Evolutionary conservation across 1,139 yeast genomes (phyloP).

Genomic region (Geotrichum candidum): DNA sequence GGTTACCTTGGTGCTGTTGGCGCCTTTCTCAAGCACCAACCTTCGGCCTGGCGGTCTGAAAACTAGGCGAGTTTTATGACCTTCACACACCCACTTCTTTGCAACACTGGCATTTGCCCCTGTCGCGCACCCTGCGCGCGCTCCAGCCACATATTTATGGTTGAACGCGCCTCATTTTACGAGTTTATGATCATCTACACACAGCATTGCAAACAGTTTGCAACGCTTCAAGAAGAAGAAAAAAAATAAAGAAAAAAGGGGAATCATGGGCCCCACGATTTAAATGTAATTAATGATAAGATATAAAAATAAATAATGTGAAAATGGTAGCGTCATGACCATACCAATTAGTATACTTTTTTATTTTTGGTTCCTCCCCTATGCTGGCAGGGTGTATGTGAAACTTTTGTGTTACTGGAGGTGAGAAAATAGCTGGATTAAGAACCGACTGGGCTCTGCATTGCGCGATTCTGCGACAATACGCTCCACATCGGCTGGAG

Average conservation of each 20-base stretch:
- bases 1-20: conserved; percentile 97
- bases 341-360: neutral
- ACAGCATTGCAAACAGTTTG: neutral
- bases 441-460: neutral
- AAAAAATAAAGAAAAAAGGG: neutral
- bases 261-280: neutral
- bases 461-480: neutral
- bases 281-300: neutral
- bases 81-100: too few species aligned
- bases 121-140: neutral
- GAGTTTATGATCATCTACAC: neutral
- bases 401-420: neutral
- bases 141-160: neutral
- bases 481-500: neutral
- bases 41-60: conserved; percentile 33
- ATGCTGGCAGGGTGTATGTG: too few species aligned
- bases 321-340: neutral
- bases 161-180: neutral
- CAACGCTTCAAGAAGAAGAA: neutral
- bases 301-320: neutral
- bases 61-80: neutral
- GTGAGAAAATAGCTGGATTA: neutral
- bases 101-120: neutral
- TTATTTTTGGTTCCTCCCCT: neutral
- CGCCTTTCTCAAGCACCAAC: conserved; percentile 61